Percentiles rank a stretch among this genome's conserved stretches.
Conservation (phyloP, 2,329 filamentous ascomycete species). For the Fusarium luffae region DNA sequence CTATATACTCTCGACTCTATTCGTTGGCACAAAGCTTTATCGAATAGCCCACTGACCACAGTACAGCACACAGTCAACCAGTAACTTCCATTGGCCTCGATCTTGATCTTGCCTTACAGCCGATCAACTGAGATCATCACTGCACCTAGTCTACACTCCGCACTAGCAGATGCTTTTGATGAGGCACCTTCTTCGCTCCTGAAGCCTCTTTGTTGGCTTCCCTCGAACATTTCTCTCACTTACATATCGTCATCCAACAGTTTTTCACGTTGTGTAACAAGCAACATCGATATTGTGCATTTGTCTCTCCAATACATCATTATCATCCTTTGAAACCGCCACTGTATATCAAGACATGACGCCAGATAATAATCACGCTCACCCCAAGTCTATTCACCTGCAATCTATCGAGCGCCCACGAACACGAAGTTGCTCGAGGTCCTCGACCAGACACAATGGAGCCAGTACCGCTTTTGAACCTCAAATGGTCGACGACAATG, state of each 20-base stretch:
- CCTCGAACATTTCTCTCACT: not conserved
- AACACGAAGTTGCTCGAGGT: slow-evolving; percentile 46
- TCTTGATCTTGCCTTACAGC: slow-evolving; percentile 10
- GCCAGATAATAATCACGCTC: slow-evolving; percentile 55
- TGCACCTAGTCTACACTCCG: not conserved
- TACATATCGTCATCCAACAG: not conserved
- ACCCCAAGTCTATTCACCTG: slow-evolving; percentile 58
- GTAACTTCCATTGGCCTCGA: not conserved
- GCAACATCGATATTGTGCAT: not conserved
- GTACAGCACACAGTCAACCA: not conserved
- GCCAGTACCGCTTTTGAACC: slow-evolving; percentile 61
- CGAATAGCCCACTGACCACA: not conserved
- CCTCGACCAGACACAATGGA: slow-evolving; percentile 48
- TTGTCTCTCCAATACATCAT: slow-evolving; percentile 1
- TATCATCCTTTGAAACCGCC: not conserved
- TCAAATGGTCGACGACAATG: slow-evolving; percentile 49
- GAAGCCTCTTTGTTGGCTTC: slow-evolving; percentile 12
- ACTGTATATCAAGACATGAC: slow-evolving; percentile 50
- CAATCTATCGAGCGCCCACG: slow-evolving; percentile 49
- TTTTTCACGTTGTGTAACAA: not conserved
- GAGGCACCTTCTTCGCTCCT: slow-evolving; percentile 12
- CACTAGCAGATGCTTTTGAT: slow-evolving; percentile 7
- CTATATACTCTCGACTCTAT: slow-evolving; percentile 2
- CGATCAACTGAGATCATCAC: slow-evolving; percentile 13
- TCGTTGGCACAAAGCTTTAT: not conserved